Conservation (phyloP, 176 grass and related monocot species). For the Triticum dicoccoides region DNA sequence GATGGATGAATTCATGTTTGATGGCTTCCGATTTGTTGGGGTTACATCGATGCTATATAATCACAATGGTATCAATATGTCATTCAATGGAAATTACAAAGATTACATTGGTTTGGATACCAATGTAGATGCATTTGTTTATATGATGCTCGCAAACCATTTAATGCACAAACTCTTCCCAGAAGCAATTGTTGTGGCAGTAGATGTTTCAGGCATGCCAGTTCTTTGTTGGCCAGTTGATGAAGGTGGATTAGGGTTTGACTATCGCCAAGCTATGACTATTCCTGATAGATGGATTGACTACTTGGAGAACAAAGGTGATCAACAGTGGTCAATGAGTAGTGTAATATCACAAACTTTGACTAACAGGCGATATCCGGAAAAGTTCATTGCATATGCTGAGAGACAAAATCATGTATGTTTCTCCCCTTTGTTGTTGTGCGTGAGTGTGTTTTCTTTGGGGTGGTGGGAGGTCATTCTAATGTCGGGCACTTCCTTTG, state of each 20-base stretch:
- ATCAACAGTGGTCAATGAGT: slow-evolving; percentile 60
- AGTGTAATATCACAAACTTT: slow-evolving; percentile 60
- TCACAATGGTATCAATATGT: slow-evolving; percentile 82
- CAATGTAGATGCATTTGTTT: slow-evolving; percentile 83
- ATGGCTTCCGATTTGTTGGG: slow-evolving; percentile 90
- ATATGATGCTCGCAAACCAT: slow-evolving; percentile 84
- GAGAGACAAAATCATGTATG: slow-evolving; percentile 45
- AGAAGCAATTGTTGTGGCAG: slow-evolving; percentile 69
- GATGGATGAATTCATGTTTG: slow-evolving; percentile 84
- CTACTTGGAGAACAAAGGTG: slow-evolving; percentile 74
- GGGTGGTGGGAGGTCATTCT: too few species aligned
- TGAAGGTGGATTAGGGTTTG: slow-evolving; percentile 90
- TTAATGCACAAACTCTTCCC: slow-evolving; percentile 66
- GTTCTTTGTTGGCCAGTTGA: slow-evolving; percentile 61
- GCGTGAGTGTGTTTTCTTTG: too few species aligned
- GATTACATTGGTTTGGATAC: slow-evolving; percentile 77
- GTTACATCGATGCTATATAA: slow-evolving; percentile 94
- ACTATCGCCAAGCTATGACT: slow-evolving; percentile 84
- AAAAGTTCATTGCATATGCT: slow-evolving; percentile 86
- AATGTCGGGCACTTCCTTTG: too few species aligned
- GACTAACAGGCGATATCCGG: slow-evolving; percentile 77
- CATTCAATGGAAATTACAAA: slow-evolving; percentile 66
- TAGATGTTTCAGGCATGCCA: slow-evolving; percentile 98
- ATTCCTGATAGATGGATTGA: slow-evolving; percentile 95
- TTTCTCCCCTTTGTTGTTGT: too few species aligned